Base-by-base conservation (phyloP, 2,329 filamentous ascomycete genomes). In the Fusarium guadeloupense region DNA sequence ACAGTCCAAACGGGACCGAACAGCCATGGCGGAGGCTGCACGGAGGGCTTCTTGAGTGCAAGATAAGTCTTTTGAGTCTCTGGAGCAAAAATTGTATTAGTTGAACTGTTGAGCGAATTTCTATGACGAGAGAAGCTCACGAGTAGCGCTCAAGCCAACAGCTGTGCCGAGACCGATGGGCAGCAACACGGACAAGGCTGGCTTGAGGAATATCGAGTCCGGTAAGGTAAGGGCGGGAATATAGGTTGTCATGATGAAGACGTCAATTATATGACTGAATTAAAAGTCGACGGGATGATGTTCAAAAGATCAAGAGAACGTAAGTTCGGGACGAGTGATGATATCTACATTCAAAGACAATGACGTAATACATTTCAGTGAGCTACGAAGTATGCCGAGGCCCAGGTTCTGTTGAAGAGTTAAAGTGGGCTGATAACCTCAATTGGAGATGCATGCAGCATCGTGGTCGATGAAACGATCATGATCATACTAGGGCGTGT, bases 221-320 rank as follows among this genome's bases (percentile, higher is more conserved):
- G 92, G 92, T 16, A 96, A 81, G 19, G 90, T 93, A 62, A 96
- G 77, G 33, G 86, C 88, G n/a, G 90, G 88, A 57, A 95, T 86
- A 75, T 90, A 89, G 60, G 90, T 88, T 10, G 90, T 93, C 91
- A 95, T 96, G 38, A 59, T 82, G 75, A 53, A 30, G 39, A 23
- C 20, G 16, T 48, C 23, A 30, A 12, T 48, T 23, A 13, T 3
- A 6, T 13, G 9, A 33, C 17, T 28, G 33, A 40, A 30, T 42
- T 20, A 13, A n/a, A 46, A 25, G 20, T 13, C 13, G 16, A 50
- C 35, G 20, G 21, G 34, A 16, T 59, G 28, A 8, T 40, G 51
- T 21, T 40, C 5, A 39, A 12, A 16, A 64, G 34, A 40, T 13
- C 20, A 42, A 33, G n/a, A 30, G 38, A 4, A 14, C 17, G 17